phyloP scores from a whole-genome alignment of 148 eudicot genomes.

The Limonium bicolor region DNA sequence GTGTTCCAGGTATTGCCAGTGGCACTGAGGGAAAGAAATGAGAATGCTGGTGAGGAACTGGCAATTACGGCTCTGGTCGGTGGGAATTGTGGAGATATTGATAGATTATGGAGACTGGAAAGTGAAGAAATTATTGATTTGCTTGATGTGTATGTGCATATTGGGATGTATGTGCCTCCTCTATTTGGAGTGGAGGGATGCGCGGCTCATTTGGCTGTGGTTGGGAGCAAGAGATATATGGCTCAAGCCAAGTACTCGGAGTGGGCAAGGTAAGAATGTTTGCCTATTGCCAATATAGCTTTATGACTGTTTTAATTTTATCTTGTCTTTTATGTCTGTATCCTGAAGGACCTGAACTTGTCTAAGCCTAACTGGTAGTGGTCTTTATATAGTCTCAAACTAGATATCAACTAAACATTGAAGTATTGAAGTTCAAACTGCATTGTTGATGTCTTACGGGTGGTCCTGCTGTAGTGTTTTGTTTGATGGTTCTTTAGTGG shows the following conservation, averaged over 20 bases:
- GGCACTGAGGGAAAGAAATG: conserved; percentile 24
- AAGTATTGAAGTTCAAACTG: too few species aligned
- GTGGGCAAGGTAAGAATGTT: conserved; percentile 65
- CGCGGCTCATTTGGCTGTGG: conserved; percentile 69
- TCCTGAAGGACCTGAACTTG: too few species aligned
- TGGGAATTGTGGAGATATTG: conserved; percentile 41
- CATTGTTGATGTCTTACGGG: too few species aligned
- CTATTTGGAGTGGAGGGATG: conserved; percentile 34
- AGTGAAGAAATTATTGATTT: conserved; percentile 26
- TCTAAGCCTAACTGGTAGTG: too few species aligned
- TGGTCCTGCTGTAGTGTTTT: too few species aligned
- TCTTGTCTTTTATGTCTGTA: background rate
- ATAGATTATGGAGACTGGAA: conserved; percentile 11
- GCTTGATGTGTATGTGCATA: conserved; percentile 69
- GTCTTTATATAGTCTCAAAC: too few species aligned
- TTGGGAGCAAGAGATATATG: conserved; percentile 51
- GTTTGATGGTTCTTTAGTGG: too few species aligned
- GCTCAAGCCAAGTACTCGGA: conserved; percentile 84
- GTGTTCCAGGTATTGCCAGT: conserved; percentile 27
- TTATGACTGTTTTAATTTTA: background rate
- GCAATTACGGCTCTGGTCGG: conserved; percentile 49
- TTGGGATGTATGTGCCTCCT: conserved; percentile 59
- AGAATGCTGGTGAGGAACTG: conserved; percentile 42
- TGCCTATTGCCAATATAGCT: background rate
- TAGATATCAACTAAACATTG: too few species aligned